A percentile compares a stretch with the other conserved stretches of the same genome.
Evolutionary conservation across 768 basidiomycete species (phyloP).

Genomic region (Termitomyces sp.): DNA sequence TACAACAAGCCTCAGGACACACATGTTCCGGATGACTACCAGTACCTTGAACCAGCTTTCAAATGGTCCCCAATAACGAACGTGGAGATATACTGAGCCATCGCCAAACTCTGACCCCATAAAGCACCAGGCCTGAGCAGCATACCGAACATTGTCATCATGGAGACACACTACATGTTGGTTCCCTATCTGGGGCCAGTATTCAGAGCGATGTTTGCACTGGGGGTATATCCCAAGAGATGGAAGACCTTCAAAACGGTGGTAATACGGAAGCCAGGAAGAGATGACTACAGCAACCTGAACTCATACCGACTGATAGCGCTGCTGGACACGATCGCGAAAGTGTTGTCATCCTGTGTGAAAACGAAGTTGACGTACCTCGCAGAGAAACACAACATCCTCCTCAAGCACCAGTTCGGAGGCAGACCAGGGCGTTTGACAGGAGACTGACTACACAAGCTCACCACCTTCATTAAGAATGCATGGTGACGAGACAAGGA

Average conservation of each 20-base stretch:
- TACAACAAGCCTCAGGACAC: slow-evolving; percentile 6
- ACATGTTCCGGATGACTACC: slow-evolving; percentile 8
- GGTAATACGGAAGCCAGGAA: slow-evolving; percentile 35
- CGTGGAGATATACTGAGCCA: slow-evolving; percentile 23
- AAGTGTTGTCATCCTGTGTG: neutral
- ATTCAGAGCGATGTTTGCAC: slow-evolving; percentile 26
- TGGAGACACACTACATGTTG: slow-evolving; percentile 20
- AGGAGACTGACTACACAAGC: no score
- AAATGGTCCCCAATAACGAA: slow-evolving; percentile 21
- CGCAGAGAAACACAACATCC: slow-evolving; percentile 13
- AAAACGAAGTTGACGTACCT: slow-evolving; percentile 20
- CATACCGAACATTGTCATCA: slow-evolving; percentile 30
- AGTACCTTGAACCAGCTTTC: slow-evolving; percentile 22
- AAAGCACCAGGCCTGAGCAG: slow-evolving; percentile 29
- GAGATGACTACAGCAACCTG: slow-evolving; percentile 29
- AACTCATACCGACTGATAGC: slow-evolving; percentile 20
- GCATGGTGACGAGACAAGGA: no score
- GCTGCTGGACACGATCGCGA: no score
- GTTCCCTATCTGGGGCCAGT: slow-evolving; percentile 25
- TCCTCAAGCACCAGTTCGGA: slow-evolving; percentile 27
- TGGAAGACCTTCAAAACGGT: slow-evolving; percentile 28
- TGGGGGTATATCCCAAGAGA: slow-evolving; percentile 24
- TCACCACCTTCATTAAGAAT: no score
- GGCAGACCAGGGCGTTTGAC: slow-evolving; percentile 25
- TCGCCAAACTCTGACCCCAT: slow-evolving; percentile 28